Evolutionary conservation across 805 yeast genomes (phyloP), one percentile per base, ranked within the genome.

Genomic region (Ogataea paradorogensis): DNA sequence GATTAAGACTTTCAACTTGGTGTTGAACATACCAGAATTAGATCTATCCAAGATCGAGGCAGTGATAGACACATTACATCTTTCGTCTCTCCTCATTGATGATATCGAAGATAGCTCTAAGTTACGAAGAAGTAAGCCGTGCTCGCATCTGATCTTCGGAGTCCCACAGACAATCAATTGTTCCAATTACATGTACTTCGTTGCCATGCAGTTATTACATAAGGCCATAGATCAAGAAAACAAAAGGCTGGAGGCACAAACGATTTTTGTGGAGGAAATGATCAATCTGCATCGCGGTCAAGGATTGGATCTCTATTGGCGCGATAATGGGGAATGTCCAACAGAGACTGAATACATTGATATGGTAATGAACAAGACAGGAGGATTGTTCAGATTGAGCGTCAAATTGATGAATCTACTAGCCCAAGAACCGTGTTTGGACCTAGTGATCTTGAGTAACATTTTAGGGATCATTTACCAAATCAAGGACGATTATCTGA

Each of bases 321-420:
- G 97, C 46, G 95, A 88, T 41, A 66, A 71, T 21, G 53, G 69
- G 23, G 54, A 56, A 1, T 70, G 82, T 33, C 93, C 93, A 0
- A 65, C 68, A 4, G 83, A 80, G 44, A 58, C 61, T 1, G 79
- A 85, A 53, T 90, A 90, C 55, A 58, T 80, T 24, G 71, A 70
- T 27, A 90, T 91, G 96, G 95, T 84, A 7, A 75, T 76, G 73
- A 81, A 87, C 55, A 90, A 84, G 51, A 90, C 97, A 0, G 96
- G 95, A 1, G 97, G 97, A 0, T 66, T 90, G 25, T 84, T 88
- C 56, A 69, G 96, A 47, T 65, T 90, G 25, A 80, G 91, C 0
- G 78, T 84, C 3, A 67, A 80, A 43, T 61, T 89, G 26, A 70
- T 89, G 74, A 80, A 42, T 20, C 38, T 63, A 10, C 16, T 46